Evolutionary conservation across 352 stramenopile species (phyloP).

Genomic region (Pythium periplocum): DNA sequence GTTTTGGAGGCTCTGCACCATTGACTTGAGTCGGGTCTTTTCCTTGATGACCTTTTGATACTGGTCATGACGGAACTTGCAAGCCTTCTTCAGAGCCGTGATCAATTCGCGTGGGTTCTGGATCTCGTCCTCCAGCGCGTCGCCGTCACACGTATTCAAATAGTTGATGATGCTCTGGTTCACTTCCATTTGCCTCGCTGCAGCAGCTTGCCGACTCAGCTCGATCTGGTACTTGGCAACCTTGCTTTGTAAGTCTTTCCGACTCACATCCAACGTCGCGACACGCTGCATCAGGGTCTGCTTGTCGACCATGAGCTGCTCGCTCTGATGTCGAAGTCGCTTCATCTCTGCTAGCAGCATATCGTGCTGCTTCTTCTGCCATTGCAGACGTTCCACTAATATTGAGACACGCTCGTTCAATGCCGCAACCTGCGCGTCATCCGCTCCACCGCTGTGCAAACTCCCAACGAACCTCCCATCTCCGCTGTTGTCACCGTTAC

Average conservation of each 20-base stretch:
- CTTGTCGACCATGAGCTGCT: constrained; percentile 60
- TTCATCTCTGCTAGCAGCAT: constrained; percentile 48
- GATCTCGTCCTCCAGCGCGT: constrained; percentile 66
- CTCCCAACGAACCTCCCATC: background rate
- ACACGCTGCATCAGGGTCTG: constrained; percentile 53
- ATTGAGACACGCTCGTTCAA: constrained; percentile 48
- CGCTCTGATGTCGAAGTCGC: constrained; percentile 51
- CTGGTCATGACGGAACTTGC: constrained; percentile 75
- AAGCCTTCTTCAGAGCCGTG: constrained; percentile 75
- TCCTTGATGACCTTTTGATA: constrained; percentile 81
- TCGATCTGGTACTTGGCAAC: constrained; percentile 77
- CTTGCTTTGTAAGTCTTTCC: constrained; percentile 57
- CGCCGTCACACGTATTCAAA: constrained; percentile 63
- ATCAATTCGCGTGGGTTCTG: constrained; percentile 75
- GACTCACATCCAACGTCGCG: constrained; percentile 33
- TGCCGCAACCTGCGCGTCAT: constrained; percentile 23
- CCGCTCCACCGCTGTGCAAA: background rate
- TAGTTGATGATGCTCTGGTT: constrained; percentile 77
- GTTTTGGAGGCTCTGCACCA: constrained; percentile 29
- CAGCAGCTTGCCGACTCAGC: constrained; percentile 54
- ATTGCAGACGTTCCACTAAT: constrained; percentile 68
- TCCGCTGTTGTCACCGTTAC: background rate
- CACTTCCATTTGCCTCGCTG: constrained; percentile 33
- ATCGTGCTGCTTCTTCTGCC: constrained; percentile 76
- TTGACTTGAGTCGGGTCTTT: constrained; percentile 63